Percentiles rank a stretch among this genome's conserved stretches.
Evolutionary conservation across 176 grass and related monocot genomes (phyloP).

Genomic region (Aechmea fasciata): DNA sequence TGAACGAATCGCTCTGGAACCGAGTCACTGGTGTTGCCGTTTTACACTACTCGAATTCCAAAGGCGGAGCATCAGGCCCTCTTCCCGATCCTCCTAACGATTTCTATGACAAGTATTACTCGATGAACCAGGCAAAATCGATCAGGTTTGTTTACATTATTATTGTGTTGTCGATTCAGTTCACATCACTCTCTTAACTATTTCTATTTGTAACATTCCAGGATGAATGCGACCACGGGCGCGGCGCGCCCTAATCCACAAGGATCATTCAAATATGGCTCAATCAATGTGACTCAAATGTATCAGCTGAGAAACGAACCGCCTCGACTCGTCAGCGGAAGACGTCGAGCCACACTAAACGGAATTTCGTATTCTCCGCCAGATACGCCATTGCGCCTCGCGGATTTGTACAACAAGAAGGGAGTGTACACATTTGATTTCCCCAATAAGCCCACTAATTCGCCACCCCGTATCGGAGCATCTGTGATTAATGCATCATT

Average conservation of each 20-base stretch:
- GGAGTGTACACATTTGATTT: conserved; percentile 76
- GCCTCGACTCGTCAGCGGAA: conserved; percentile 52
- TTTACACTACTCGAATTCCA: conserved; percentile 86
- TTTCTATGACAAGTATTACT: conserved; percentile 76
- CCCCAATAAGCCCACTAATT: conserved; percentile 52
- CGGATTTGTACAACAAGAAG: conserved; percentile 53
- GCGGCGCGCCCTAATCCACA: conserved; percentile 96
- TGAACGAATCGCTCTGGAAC: conserved; percentile 67
- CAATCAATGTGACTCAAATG: conserved; percentile 77
- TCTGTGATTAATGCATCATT: conserved; percentile 80
- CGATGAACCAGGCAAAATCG: conserved; percentile 89
- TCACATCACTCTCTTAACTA: not conserved
- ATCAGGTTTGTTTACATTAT: conserved; percentile 57
- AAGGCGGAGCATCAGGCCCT: conserved; percentile 73
- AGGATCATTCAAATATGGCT: conserved; percentile 86
- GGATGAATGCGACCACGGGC: conserved; percentile 74
- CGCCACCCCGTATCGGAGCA: conserved; percentile 31
- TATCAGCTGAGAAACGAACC: conserved; percentile 72
- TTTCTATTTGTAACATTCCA: conserved; percentile 14
- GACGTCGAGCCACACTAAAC: conserved; percentile 59
- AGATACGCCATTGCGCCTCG: conserved; percentile 68
- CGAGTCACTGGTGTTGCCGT: conserved; percentile 80
- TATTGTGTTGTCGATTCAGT: not conserved
- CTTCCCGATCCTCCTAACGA: conserved; percentile 89
- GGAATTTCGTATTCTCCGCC: conserved; percentile 67